Base-by-base conservation (phyloP, 805 yeast species). In the Lachancea quebecensis region DNA sequence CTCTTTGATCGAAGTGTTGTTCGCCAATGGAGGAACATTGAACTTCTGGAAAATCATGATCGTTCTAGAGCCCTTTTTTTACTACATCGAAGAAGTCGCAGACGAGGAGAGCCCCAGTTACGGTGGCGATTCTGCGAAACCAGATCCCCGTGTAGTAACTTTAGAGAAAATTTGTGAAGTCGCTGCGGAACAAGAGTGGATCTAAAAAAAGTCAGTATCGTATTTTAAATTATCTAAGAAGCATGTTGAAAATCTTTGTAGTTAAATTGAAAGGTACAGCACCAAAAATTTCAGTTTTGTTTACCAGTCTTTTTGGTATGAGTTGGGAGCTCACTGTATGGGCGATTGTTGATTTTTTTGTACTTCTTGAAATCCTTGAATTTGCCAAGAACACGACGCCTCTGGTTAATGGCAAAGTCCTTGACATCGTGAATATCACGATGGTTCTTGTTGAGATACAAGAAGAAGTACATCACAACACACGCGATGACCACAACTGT, bases 401-500 rank as follows among this genome's bases (percentile, higher is more conserved):
- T 65, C 31, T 62, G 56, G 29, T 60, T 65, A 50, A 62, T 56
- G 3, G 64, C 67, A 31, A 55, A 57, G 15, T 55, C 65, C 41
- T 70, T 71, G 34, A 77, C 59, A 27, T 58, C 66, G 2, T 77
- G 65, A 38, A 78, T 66, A 53, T 78, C 82, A 57, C 81, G 71
- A 54, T 79, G 80, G 30, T 71, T 67, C 47, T 69, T 73, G 56
- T 82, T 85, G 42, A 75, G 45, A 55, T 68, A 70, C 10, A 82
- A 70, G 62, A 85, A 83, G 48, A 79, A 51, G 59, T 82, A 85
- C 82, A 84, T 81, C 29, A 72, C 68, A 35, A 82, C 66, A 10
- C 77, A 79, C 10, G 81, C 75, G 27, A 85, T 48, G 12, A 77
- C 62, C 15, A 83, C 89, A 38, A 74, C 71, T 1, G 84, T 74